These are phyloP conservation scores for Trichosanthes truncata DNA, from an alignment of 306 rosid genomes.

Conservation along the genomic window DNA sequence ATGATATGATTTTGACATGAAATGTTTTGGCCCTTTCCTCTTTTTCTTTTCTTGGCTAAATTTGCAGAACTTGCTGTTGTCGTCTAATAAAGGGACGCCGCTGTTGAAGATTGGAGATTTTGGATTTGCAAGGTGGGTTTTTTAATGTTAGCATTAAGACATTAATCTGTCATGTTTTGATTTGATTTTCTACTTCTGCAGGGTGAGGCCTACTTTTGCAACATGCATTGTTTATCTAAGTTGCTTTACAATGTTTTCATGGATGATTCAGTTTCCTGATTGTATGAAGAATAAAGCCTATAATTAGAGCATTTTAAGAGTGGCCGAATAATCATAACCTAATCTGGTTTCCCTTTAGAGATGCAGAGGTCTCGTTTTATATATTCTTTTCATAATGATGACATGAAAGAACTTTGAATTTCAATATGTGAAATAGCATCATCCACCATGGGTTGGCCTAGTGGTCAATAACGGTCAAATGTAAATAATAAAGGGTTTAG, in stretches of 20 bases:
- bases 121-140: slow-evolving; percentile 84
- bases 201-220: neutral
- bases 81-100: slow-evolving; percentile 36
- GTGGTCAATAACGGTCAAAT: neutral
- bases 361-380: neutral
- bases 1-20: slow-evolving; percentile 1
- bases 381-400: neutral
- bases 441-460: neutral
- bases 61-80: slow-evolving; percentile 82
- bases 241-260: neutral
- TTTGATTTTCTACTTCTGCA: slow-evolving; percentile 4
- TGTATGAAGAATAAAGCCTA: neutral
- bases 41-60: slow-evolving; percentile 9
- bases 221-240: neutral
- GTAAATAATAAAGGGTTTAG: neutral
- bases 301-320: neutral
- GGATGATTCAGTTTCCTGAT: neutral
- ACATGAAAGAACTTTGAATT: neutral
- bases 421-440: neutral
- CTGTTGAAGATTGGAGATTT: slow-evolving; percentile 89
- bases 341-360: neutral
- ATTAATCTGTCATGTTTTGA: neutral
- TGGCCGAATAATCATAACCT: neutral
- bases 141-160: neutral
- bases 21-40: neutral